A percentile compares a stretch with the other conserved stretches of the same genome.
Conservation (phyloP, 768 basidiomycete species). For the Termitomyces sp. region DNA sequence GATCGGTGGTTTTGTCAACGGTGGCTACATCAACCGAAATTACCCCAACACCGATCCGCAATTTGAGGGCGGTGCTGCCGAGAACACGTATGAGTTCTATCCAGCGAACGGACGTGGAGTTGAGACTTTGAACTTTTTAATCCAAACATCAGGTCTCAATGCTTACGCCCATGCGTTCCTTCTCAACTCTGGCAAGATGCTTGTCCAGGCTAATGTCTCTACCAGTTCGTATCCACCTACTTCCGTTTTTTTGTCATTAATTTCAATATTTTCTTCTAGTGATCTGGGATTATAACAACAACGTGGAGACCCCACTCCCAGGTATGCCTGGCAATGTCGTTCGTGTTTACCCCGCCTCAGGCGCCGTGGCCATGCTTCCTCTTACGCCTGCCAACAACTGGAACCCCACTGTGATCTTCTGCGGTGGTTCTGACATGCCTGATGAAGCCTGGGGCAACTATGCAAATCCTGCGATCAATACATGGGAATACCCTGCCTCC, state of each 20-base stretch:
- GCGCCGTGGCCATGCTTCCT: constrained; percentile 85
- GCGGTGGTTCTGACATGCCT: constrained; percentile 82
- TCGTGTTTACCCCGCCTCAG: constrained; percentile 87
- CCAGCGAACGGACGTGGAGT: constrained; percentile 50
- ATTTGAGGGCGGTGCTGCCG: constrained; percentile 65
- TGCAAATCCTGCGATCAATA: constrained; percentile 66
- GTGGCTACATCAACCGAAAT: constrained; percentile 77
- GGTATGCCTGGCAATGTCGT: constrained; percentile 69
- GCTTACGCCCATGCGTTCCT: constrained; percentile 72
- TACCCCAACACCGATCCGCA: constrained; percentile 65
- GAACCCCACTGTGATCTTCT: constrained; percentile 81
- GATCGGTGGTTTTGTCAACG: constrained; percentile 77
- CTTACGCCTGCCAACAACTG: constrained; percentile 88
- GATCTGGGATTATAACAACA: constrained; percentile 49
- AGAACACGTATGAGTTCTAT: constrained; percentile 83
- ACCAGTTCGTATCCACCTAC: constrained; percentile 45
- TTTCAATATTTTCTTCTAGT: constrained; percentile 17
- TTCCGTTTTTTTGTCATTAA: background rate
- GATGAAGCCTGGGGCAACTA: constrained; percentile 75
- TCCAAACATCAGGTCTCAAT: constrained; percentile 71
- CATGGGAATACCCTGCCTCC: constrained; percentile 67
- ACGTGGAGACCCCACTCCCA: constrained; percentile 60
- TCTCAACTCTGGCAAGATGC: constrained; percentile 72
- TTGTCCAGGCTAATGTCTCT: constrained; percentile 80
- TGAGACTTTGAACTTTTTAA: constrained; percentile 63